phyloP scores from a whole-genome alignment of 768 basidiomycete genomes.

The Rhizopogon vesiculosus region DNA sequence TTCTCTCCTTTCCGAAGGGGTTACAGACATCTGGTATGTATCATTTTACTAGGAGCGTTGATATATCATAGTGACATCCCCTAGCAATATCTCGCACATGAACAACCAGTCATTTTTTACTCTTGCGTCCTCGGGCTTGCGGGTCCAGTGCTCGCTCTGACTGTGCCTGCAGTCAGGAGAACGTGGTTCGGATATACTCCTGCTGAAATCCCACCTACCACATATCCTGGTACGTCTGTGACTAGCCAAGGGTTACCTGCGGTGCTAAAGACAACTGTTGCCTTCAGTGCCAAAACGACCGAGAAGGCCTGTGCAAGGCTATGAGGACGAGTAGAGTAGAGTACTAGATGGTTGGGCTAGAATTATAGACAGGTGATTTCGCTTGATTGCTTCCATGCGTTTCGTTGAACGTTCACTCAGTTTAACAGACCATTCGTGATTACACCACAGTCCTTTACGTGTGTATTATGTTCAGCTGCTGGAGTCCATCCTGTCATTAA shows the following conservation, averaged over 20 bases:
- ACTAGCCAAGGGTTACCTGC: neutral
- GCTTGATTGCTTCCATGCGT: neutral
- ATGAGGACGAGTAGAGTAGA: constrained; percentile 54
- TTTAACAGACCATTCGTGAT: neutral
- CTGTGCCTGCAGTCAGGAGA: constrained; percentile 73
- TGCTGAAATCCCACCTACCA: constrained; percentile 64
- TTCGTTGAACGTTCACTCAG: neutral
- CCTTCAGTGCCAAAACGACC: constrained; percentile 64
- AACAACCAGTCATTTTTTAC: constrained; percentile 88
- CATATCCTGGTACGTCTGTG: constrained; percentile 68
- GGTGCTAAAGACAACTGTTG: neutral
- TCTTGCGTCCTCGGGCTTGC: constrained; percentile 69
- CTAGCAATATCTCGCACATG: constrained; percentile 89
- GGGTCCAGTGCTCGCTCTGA: constrained; percentile 70
- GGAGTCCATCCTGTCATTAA: neutral
- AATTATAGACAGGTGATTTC: constrained; percentile 5
- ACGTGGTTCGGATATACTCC: constrained; percentile 66
- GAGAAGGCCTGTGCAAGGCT: constrained; percentile 65
- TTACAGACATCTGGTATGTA: constrained; percentile 26
- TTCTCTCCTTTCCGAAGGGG: constrained; percentile 23
- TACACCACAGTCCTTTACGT: neutral
- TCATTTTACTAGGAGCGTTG: neutral
- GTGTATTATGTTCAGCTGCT: neutral
- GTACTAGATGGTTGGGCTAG: neutral
- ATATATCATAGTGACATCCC: neutral